Base-by-base conservation (phyloP, 805 yeast genomes). In the Sporopachydermia lactativora region DNA sequence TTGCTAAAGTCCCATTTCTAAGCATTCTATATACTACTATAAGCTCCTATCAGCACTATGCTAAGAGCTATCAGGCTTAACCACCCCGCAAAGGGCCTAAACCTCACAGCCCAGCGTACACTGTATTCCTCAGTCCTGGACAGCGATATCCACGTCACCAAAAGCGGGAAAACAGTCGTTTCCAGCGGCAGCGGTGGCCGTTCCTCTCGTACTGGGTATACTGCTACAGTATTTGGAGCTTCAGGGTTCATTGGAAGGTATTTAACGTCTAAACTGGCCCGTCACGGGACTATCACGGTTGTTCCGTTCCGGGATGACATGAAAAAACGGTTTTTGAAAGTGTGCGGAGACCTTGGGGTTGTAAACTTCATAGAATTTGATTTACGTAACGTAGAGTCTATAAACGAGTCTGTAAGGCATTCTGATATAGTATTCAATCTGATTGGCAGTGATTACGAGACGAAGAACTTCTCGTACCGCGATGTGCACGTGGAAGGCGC, bases 191-290 rank as follows among this genome's bases (percentile, higher is more conserved):
- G 72, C 39, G 92, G 94, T 38, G 94, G 94, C 19, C 57, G 68
- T 43, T 79, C 89, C 3, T 81, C 94, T 18, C 71, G 94, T 64
- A 77, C 89, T 5, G 95, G 95, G 2, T 81, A 76, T 61, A 81
- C 88, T 3, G 94, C 88, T 16, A 81, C 95, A 1, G 92, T 84
- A 2, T 84, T 84, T 54, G 95, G 95, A 5, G 82, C 79, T 31
- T 64, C 77, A 38, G 94, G 94, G 2, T 77, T 79, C 57, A 62
- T 84, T 44, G 95, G 95, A 38, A 72, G 84, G 39, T 71, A 79
- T 48, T 59, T 84, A 45, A 70, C 74, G 15, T 64, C 88, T 28
- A 79, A 77, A 53, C 65, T 84, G 50, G 94, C 89, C 46, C 70
- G 78, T 53, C 85, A 83, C 55, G 95, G 95, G 47, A 84, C 94